Conservation (phyloP, 2,329 filamentous ascomycete genomes). For the Aspergillus aculeatus region DNA sequence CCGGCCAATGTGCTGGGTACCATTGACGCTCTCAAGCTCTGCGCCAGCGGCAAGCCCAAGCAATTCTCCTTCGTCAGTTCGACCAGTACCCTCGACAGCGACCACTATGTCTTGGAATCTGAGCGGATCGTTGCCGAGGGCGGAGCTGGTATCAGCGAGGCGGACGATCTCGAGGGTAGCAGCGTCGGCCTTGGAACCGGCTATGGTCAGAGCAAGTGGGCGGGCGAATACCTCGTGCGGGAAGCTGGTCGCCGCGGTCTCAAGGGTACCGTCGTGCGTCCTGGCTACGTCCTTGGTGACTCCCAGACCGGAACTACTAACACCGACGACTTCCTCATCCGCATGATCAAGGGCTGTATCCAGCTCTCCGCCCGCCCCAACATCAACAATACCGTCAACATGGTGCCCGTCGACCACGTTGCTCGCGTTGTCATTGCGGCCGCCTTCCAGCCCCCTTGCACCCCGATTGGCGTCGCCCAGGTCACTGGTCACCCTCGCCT, state of each 20-base stretch:
- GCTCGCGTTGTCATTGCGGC: slow-evolving; percentile 75
- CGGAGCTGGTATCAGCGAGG: slow-evolving; percentile 66
- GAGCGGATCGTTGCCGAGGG: slow-evolving; percentile 60
- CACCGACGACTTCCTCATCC: slow-evolving; percentile 87
- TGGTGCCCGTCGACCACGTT: slow-evolving; percentile 83
- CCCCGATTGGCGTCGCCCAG: slow-evolving; percentile 64
- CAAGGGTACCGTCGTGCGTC: slow-evolving; percentile 70
- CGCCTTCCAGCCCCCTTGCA: slow-evolving; percentile 62
- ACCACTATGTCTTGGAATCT: slow-evolving; percentile 75
- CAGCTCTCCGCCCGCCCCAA: slow-evolving; percentile 72
- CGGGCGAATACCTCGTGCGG: slow-evolving; percentile 67
- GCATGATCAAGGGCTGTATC: slow-evolving; percentile 82
- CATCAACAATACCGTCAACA: slow-evolving; percentile 85
- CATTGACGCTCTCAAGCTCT: slow-evolving; percentile 72
- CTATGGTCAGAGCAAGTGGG: slow-evolving; percentile 93
- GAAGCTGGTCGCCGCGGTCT: slow-evolving; percentile 78
- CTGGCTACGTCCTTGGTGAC: slow-evolving; percentile 82
- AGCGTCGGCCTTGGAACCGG: slow-evolving; percentile 75
- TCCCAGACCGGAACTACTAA: slow-evolving; percentile 65
- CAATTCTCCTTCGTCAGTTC: slow-evolving; percentile 78
- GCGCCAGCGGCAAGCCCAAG: slow-evolving; percentile 75
- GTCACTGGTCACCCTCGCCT: slow-evolving; percentile 78
- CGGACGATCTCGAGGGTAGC: slow-evolving; percentile 75
- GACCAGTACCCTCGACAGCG: slow-evolving; percentile 76
- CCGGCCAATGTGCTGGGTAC: slow-evolving; percentile 78